Evolutionary conservation across 1,284 basidiomycete species (phyloP).

Genomic region (Cutaneotrichosporon sp.): DNA sequence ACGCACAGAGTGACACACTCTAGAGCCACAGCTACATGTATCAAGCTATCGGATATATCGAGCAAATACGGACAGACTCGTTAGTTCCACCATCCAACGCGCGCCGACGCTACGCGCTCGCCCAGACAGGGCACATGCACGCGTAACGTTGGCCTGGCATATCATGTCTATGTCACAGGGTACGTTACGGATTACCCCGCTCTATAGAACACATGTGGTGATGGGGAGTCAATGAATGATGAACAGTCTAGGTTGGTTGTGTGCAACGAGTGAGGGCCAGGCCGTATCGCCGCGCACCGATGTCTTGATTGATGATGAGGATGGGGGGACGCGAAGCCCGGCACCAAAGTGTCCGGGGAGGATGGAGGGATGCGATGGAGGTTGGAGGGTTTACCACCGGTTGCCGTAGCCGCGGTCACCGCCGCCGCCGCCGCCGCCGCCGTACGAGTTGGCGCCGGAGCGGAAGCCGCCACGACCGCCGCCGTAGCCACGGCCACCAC

Average conservation of each 20-base stretch:
- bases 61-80: not conserved
- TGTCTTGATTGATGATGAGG: conserved; percentile 3
- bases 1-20: too few species aligned
- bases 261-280: conserved; percentile 6
- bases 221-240: conserved; percentile 12
- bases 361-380: not conserved
- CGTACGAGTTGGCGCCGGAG: conserved; percentile 26
- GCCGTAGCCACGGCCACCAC: conserved; percentile 55
- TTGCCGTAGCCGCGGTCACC: conserved; percentile 51
- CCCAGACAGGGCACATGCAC: conserved; percentile 5
- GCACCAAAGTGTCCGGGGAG: not conserved
- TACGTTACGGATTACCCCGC: conserved; percentile 5
- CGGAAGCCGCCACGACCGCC: conserved; percentile 55
- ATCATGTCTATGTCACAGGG: conserved; percentile 13
- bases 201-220: conserved; percentile 8
- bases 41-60: too few species aligned
- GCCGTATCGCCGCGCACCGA: conserved; percentile 2
- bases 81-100: not conserved
- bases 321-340: not conserved
- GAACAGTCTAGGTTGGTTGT: conserved; percentile 2
- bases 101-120: not conserved
- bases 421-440: conserved; percentile 41
- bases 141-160: conserved; percentile 17
- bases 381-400: conserved; percentile 30
- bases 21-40: too few species aligned